Evolutionary conservation across 148 eudicot genomes (phyloP).

Genomic region (Spergularia bocconei): DNA sequence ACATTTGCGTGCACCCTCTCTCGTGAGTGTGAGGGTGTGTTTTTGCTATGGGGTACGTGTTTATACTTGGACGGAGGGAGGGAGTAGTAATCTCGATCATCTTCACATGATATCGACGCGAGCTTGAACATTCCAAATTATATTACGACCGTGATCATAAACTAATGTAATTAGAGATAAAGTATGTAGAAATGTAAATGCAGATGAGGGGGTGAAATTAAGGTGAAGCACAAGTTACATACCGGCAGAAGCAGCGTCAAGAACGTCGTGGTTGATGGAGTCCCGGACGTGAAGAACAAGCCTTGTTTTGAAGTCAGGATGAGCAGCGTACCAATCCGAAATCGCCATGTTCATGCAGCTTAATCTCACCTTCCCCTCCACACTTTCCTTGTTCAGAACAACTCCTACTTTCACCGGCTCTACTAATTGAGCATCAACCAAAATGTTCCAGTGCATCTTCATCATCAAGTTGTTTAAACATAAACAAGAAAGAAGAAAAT

Average conservation of each 20-base stretch:
- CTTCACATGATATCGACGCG: too few relatives aligned
- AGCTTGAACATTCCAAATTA: too few relatives aligned
- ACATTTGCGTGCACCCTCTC: too few relatives aligned
- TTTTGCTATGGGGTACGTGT: too few relatives aligned
- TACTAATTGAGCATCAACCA: background rate
- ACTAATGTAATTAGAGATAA: too few relatives aligned
- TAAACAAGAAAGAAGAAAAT: too few relatives aligned
- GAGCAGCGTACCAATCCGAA: conserved; percentile 42
- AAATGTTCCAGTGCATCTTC: too few relatives aligned
- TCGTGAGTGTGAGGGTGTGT: too few relatives aligned
- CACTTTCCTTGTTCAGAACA: conserved; percentile 33
- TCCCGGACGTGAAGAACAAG: conserved; percentile 41
- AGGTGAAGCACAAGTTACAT: background rate
- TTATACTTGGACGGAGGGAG: too few relatives aligned
- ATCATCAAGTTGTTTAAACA: too few relatives aligned
- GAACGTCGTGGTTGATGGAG: conserved; percentile 35
- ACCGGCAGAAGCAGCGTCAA: conserved; percentile 50
- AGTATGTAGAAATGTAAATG: background rate
- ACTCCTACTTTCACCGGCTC: conserved; percentile 47
- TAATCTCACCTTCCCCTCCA: conserved; percentile 39
- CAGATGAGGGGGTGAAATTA: background rate
- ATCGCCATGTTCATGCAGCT: conserved; percentile 55
- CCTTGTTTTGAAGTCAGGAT: conserved; percentile 34
- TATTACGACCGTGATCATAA: too few relatives aligned
- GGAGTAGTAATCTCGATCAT: too few relatives aligned